Evolutionary conservation across 1,139 yeast genomes (phyloP).

Genomic region (Sugiyamaella novakii): DNA sequence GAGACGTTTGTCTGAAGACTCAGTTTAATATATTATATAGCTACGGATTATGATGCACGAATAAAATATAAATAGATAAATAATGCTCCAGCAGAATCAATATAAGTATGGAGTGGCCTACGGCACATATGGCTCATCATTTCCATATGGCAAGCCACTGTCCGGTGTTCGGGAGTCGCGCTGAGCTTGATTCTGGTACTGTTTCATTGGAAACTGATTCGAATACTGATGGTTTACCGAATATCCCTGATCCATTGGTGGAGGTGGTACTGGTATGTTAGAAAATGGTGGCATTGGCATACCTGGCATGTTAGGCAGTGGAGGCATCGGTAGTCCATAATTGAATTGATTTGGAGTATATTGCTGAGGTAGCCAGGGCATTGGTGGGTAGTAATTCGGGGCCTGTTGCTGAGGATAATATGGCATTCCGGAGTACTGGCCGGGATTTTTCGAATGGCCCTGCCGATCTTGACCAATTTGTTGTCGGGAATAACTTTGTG

Average conservation of each 20-base stretch:
- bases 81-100: background rate
- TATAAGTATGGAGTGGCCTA: slow-evolving; percentile 1
- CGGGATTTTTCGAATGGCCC: background rate
- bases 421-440: background rate
- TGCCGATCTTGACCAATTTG: background rate
- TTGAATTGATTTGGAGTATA: slow-evolving; percentile 26
- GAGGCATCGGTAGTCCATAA: slow-evolving; percentile 20
- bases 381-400: slow-evolving; percentile 29
- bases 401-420: slow-evolving; percentile 7
- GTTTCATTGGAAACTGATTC: slow-evolving; percentile 7
- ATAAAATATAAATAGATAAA: slow-evolving; percentile 1
- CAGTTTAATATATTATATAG: background rate
- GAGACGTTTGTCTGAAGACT: slow-evolving; percentile 5
- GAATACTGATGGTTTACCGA: background rate
- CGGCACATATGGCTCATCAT: slow-evolving; percentile 16
- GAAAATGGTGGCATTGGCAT: slow-evolving; percentile 17
- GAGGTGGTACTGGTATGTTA: slow-evolving; percentile 18
- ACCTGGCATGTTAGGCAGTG: slow-evolving; percentile 20
- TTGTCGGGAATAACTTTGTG: background rate
- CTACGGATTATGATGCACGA: slow-evolving; percentile 1
- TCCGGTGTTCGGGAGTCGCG: background rate
- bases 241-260: background rate
- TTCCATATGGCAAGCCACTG: slow-evolving; percentile 14
- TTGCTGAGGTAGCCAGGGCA: slow-evolving; percentile 29
- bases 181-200: background rate